phyloP scores from a whole-genome alignment of 1,139 yeast species.

The Eremothecium coryli region DNA sequence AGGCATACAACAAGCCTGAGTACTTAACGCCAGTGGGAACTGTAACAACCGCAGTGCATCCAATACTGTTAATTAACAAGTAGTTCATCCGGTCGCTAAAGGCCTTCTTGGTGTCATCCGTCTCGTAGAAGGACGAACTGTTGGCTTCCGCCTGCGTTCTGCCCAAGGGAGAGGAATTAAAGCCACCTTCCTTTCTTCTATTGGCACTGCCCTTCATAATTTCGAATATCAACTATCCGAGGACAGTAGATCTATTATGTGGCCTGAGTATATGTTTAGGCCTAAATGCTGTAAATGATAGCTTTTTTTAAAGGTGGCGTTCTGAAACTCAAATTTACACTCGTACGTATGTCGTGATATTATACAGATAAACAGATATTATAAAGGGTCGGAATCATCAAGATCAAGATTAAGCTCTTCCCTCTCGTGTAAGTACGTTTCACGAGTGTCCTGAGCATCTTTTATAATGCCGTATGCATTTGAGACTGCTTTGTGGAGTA shows the following conservation, averaged over 20 bases:
- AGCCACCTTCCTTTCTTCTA: constrained; percentile 13
- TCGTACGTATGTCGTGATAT: not conserved
- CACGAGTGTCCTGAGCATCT: constrained; percentile 9
- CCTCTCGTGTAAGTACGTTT: constrained; percentile 12
- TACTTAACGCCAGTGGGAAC: constrained; percentile 53
- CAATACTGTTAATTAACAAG: constrained; percentile 46
- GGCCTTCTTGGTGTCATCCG: constrained; percentile 21
- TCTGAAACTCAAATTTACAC: not conserved
- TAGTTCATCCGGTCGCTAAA: constrained; percentile 43
- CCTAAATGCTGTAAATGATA: not conserved
- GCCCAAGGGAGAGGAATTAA: constrained; percentile 6
- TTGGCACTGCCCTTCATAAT: constrained; percentile 16
- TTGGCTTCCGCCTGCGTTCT: constrained; percentile 9
- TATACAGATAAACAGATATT: not conserved
- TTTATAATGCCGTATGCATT: constrained; percentile 22
- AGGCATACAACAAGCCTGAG: constrained; percentile 47
- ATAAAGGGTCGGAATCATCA: not conserved
- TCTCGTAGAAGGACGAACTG: constrained; percentile 18
- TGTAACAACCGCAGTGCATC: constrained; percentile 49
- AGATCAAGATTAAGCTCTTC: constrained; percentile 14
- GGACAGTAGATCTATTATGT: not conserved
- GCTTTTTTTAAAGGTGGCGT: constrained; percentile 5
- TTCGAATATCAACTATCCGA: constrained; percentile 1
- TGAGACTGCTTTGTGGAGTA: constrained; percentile 21
- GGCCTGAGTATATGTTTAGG: not conserved